These are phyloP conservation scores for Misopates orontium DNA, from an alignment of 257 asterid genomes.

Conservation along the genomic window DNA sequence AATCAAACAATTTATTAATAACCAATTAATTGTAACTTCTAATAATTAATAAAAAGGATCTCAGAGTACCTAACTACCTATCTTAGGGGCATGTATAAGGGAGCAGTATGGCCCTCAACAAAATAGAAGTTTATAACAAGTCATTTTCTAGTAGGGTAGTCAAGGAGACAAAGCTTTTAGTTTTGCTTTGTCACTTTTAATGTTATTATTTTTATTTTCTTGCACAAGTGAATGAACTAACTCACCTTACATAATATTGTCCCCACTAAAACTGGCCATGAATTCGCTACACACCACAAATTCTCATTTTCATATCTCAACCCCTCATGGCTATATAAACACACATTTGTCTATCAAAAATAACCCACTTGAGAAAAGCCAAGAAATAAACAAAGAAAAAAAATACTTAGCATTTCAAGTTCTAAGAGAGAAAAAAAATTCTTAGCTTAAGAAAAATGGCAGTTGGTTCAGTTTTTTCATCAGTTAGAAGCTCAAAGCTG, in stretches of 20 bases:
- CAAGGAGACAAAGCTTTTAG: conserved; percentile 48
- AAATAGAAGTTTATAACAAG: conserved; percentile 46
- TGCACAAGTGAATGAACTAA: conserved; percentile 40
- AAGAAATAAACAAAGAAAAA: conserved; percentile 17
- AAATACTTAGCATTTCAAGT: not conserved
- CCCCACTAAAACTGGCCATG: conserved; percentile 40
- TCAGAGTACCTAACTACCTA: not conserved
- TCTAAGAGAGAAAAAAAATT: too few species aligned
- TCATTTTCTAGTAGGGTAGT: conserved; percentile 53
- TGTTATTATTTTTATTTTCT: conserved; percentile 28
- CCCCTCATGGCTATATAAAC: conserved; percentile 28
- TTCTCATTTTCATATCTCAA: conserved; percentile 29
- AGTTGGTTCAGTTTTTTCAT: conserved; percentile 29
- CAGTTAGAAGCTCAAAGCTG: conserved; percentile 49
- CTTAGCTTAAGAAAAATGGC: conserved; percentile 36
- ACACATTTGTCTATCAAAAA: conserved; percentile 21
- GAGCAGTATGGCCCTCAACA: conserved; percentile 52
- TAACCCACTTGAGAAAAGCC: not conserved
- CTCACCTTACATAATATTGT: conserved; percentile 11
- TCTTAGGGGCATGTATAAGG: conserved; percentile 33
- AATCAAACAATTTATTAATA: too few species aligned
- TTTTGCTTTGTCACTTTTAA: conserved; percentile 37
- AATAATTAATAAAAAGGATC: too few species aligned
- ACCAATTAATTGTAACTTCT: not conserved
- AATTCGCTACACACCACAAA: conserved; percentile 42